Evolutionary conservation across 495 filamentous ascomycete species (phyloP), one percentile per base, ranked within the genome.

Genomic region (Penicillium paradoxum): DNA sequence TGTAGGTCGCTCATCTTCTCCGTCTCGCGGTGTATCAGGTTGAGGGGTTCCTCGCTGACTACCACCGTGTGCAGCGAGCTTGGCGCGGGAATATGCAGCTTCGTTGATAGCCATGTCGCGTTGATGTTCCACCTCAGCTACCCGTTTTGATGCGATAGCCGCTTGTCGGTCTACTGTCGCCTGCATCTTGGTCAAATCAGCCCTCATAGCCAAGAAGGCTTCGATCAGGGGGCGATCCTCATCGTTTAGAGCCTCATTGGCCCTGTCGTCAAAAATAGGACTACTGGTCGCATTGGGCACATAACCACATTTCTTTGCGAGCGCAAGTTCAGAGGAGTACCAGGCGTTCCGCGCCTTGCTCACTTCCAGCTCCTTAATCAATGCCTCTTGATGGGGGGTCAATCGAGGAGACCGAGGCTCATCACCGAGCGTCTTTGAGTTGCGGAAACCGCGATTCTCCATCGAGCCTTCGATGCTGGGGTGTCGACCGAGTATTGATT

Each of bases 31-130:
- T 9, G 65, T 71, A 53, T 91, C 90, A 0, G 82, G 81, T 56
- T 87, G 84, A 8, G 88, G 84, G 2, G 87, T 87, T 47, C 86
- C 83, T 17, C 75, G 74, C 51, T 83, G 79, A 53, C 87, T 89
- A 15, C 86, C 85, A 46, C 82, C 79, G 53, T 89, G 87, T 2
- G 90, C 91, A 34, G 91, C 93, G 15, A 96, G 76, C 61, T 90
- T 95, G 6, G 95, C 89, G 62, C 95, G 95, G 19, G 91, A 90
- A 73, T 97, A 97, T 1, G 90, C 87, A 0, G 95, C 93, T 68
- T 97, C 95, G 54, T 83, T 86, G 36, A 99, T 81, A 15, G 93
- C 93, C 17, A 87, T 84, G 70, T 99, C 95, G 44, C 95, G 77
- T 67, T 97, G 91, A 54, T 87, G 89, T 66, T 97, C 93, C 7